Percentiles rank a stretch among this genome's conserved stretches.
Evolutionary conservation across 768 basidiomycete genomes (phyloP).

Genomic region (Boletus vinaceobasis): DNA sequence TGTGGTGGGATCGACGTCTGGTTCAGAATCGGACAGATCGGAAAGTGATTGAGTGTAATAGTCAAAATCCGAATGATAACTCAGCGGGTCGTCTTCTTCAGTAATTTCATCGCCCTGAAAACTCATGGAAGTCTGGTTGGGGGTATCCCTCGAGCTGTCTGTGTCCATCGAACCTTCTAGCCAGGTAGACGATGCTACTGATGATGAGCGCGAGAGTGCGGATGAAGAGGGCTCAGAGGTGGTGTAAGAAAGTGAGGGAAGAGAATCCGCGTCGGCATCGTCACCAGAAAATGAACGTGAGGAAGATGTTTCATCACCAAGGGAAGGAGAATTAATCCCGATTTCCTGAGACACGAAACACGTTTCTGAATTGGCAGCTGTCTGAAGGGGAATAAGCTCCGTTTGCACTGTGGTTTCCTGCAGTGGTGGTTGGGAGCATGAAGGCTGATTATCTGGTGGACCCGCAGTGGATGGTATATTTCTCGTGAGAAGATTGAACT

Average conservation of each 20-base stretch:
- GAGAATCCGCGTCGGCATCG: slow-evolving; percentile 30
- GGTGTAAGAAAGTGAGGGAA: slow-evolving; percentile 34
- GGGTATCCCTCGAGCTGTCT: slow-evolving; percentile 18
- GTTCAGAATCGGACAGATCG: slow-evolving; percentile 30
- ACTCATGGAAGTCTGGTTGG: slow-evolving; percentile 1
- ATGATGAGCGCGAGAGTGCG: slow-evolving; percentile 44
- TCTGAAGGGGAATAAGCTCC: neutral
- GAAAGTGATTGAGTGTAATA: slow-evolving; percentile 33
- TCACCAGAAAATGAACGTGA: slow-evolving; percentile 21
- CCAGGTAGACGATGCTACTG: slow-evolving; percentile 36
- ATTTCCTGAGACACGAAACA: slow-evolving; percentile 8
- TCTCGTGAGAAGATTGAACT: slow-evolving; percentile 7
- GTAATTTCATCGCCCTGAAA: slow-evolving; percentile 5
- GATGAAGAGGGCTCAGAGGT: slow-evolving; percentile 32
- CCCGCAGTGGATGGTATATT: neutral
- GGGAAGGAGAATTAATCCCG: slow-evolving; percentile 4
- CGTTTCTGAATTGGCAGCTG: slow-evolving; percentile 1
- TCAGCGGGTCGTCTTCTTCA: slow-evolving; percentile 31
- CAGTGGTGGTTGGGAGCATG: neutral
- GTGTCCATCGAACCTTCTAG: slow-evolving; percentile 15
- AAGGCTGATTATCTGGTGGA: neutral
- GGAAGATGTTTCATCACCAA: slow-evolving; percentile 20
- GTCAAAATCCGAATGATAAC: slow-evolving; percentile 36
- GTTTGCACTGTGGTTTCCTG: neutral
- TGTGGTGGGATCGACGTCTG: slow-evolving; percentile 14